Percentiles rank a stretch among this genome's conserved stretches.
Conservation (phyloP, 2,329 filamentous ascomycete genomes). For the Alternaria sp. region DNA sequence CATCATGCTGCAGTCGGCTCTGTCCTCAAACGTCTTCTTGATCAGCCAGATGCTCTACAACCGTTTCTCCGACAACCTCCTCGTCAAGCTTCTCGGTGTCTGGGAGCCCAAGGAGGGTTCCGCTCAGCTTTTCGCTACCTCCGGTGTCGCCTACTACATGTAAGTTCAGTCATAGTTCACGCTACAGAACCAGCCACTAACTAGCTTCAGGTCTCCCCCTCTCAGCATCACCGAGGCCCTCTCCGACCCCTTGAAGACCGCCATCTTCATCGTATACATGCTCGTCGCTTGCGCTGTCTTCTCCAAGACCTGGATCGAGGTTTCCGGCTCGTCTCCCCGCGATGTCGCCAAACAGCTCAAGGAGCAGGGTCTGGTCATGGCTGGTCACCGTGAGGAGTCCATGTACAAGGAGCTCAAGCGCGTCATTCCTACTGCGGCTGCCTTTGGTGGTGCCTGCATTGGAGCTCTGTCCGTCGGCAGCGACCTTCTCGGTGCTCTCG, state of each 20-base stretch:
- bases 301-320: constrained; percentile 99
- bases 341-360: constrained; percentile 99
- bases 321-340: constrained; percentile 94
- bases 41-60: constrained; percentile 99
- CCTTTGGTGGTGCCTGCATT: constrained; percentile 98
- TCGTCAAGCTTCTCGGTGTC: constrained; percentile 95
- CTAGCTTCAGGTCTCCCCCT: constrained; percentile 70
- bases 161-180: constrained; percentile 10
- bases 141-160: constrained; percentile 99
- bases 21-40: constrained; percentile 98
- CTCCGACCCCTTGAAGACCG: constrained; percentile 94
- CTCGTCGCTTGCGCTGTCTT: constrained; percentile 96
- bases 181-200: constrained; percentile 18
- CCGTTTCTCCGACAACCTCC: constrained; percentile 97
- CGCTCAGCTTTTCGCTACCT: constrained; percentile 90
- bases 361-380: constrained; percentile 99
- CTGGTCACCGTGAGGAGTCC: constrained; percentile 98
- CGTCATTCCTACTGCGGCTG: constrained; percentile 96
- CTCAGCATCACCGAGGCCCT: constrained; percentile 97
- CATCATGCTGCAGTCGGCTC: constrained; percentile 98
- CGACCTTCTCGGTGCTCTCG: constrained; percentile 93
- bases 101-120: constrained; percentile 98
- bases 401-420: constrained; percentile 99
- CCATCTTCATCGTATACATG: constrained; percentile 97
- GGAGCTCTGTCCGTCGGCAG: constrained; percentile 94